phyloP scores from a whole-genome alignment of 352 stramenopile species.

The Phytopythium helicoides region DNA sequence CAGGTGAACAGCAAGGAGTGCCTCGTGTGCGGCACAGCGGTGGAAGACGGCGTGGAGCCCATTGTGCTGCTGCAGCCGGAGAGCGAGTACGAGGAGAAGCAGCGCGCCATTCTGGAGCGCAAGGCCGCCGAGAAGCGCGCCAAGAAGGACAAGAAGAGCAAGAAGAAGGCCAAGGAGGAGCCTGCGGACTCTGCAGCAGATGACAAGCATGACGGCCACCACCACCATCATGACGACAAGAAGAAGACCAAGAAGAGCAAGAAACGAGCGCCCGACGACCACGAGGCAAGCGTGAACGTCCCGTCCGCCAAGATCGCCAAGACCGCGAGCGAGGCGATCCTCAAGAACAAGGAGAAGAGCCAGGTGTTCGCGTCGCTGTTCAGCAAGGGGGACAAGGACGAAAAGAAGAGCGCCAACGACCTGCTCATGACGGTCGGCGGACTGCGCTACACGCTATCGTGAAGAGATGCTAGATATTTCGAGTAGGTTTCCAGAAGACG shows the following conservation, averaged over 20 bases:
- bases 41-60: conserved; percentile 42
- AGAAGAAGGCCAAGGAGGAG: conserved; percentile 13
- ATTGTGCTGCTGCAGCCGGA: conserved; percentile 62
- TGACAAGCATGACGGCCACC: not conserved
- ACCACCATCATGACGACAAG: not conserved
- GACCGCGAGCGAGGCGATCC: conserved; percentile 52
- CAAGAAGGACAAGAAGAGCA: conserved; percentile 56
- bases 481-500: too few relatives aligned
- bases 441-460: conserved; percentile 83
- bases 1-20: conserved; percentile 75
- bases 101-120: conserved; percentile 40
- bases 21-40: conserved; percentile 59
- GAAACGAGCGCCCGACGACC: conserved; percentile 33
- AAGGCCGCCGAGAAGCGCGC: conserved; percentile 47
- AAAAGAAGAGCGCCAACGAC: conserved; percentile 75
- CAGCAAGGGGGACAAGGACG: conserved; percentile 49
- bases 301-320: conserved; percentile 47
- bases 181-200: not conserved
- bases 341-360: conserved; percentile 71
- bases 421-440: conserved; percentile 83
- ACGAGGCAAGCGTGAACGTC: conserved; percentile 11
- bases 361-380: conserved; percentile 83
- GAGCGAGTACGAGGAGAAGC: conserved; percentile 45
- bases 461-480: conserved; percentile 10
- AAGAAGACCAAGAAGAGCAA: conserved; percentile 25